phyloP scores from a whole-genome alignment of 2,329 filamentous ascomycete species.

The Colletotrichum neosansevieriae region DNA sequence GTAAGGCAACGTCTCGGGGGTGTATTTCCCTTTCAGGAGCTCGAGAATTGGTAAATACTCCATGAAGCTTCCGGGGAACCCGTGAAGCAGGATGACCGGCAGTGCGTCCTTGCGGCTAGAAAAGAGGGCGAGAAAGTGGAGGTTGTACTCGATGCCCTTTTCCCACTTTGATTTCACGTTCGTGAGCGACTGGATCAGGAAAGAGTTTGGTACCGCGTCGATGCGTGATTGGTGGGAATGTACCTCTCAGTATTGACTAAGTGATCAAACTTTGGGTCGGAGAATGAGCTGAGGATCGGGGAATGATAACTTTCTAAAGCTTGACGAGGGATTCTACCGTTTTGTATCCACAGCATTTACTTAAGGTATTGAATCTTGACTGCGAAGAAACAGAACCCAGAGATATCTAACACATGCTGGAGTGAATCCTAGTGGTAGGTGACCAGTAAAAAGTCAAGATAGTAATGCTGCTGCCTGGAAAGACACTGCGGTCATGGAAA shows the following conservation, averaged over 20 bases:
- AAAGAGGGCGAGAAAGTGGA: conserved; percentile 1
- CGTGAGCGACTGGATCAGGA: rapidly evolving
- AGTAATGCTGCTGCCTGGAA: too few species aligned
- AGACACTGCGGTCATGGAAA: too few species aligned
- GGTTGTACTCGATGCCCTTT: background rate
- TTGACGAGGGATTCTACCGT: too few species aligned
- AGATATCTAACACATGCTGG: too few species aligned
- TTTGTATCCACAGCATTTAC: too few species aligned
- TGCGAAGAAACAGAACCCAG: too few species aligned
- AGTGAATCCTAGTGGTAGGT: too few species aligned
- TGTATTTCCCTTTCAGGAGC: background rate
- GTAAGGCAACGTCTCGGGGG: background rate
- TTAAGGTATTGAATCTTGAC: too few species aligned
- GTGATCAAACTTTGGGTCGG: too few species aligned
- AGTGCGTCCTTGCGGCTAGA: background rate
- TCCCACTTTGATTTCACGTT: rapidly evolving
- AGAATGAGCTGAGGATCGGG: too few species aligned
- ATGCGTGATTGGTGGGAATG: background rate
- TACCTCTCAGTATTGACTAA: background rate
- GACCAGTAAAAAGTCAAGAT: too few species aligned
- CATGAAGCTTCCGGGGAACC: conserved; percentile 2
- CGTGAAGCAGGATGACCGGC: background rate
- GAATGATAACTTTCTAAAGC: too few species aligned
- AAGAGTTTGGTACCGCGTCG: background rate
- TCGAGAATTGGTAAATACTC: background rate